These are phyloP conservation scores for Plasmodium adleri DNA, from an alignment of 169 alveolate species.

Conservation along the genomic window DNA sequence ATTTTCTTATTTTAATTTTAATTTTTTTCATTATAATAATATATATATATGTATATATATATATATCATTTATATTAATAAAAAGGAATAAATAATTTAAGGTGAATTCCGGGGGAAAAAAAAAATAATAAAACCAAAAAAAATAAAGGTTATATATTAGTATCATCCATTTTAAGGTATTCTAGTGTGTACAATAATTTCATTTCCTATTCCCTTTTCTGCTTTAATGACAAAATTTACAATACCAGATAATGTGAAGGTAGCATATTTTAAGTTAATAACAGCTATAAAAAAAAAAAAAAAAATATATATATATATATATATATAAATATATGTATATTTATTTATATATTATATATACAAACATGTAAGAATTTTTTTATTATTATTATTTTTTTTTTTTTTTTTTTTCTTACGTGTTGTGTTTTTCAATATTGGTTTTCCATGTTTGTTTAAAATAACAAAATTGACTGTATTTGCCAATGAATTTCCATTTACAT, in stretches of 20 bases:
- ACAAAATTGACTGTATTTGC: constrained; percentile 31
- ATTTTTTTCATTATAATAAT: too few species aligned
- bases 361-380: not conserved
- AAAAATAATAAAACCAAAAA: too few species aligned
- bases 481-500: constrained; percentile 39
- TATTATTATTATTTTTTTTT: not conserved
- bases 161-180: constrained; percentile 10
- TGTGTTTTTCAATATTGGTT: constrained; percentile 22
- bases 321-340: not conserved
- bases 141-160: too few species aligned
- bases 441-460: constrained; percentile 45
- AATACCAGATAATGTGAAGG: constrained; percentile 46
- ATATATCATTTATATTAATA: too few species aligned
- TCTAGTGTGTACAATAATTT: constrained; percentile 67
- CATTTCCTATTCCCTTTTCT: constrained; percentile 69
- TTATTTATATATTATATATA: not conserved
- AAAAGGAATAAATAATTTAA: too few species aligned
- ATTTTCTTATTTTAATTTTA: too few species aligned
- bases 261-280: constrained; percentile 46
- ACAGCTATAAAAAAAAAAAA: constrained; percentile 30
- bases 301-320: not conserved
- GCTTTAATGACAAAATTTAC: constrained; percentile 49
- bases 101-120: too few species aligned
- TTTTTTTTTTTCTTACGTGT: constrained; percentile 30
- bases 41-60: too few species aligned